phyloP scores from a whole-genome alignment of 441 rosid species.

The Brassica balearica region DNA sequence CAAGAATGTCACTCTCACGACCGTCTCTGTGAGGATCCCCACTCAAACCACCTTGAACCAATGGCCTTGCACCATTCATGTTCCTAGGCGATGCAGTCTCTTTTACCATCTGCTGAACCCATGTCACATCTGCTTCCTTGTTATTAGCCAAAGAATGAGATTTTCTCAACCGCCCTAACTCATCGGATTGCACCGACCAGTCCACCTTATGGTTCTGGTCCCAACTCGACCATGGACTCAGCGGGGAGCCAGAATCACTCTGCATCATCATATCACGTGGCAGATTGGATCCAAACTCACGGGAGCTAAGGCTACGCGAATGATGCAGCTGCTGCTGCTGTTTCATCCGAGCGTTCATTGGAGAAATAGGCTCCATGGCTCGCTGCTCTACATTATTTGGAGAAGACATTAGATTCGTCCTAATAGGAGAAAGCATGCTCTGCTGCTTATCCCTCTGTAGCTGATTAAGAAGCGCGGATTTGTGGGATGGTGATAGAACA shows the following conservation, averaged over 20 bases:
- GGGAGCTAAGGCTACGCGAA: conserved; percentile 33
- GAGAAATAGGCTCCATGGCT: conserved; percentile 66
- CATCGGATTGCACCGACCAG: conserved; percentile 73
- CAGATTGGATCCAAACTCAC: conserved; percentile 65
- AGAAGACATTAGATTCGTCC: conserved; percentile 52
- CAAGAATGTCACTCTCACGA: conserved; percentile 61
- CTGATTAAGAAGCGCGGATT: conserved; percentile 69
- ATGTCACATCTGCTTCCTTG: conserved; percentile 68
- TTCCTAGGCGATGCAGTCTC: conserved; percentile 61
- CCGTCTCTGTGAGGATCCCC: conserved; percentile 51
- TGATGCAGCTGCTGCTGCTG: conserved; percentile 51
- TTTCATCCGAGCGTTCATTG: conserved; percentile 62
- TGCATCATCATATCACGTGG: conserved; percentile 37
- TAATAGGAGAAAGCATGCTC: conserved; percentile 73
- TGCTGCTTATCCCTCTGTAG: conserved; percentile 60
- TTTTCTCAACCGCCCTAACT: conserved; percentile 55
- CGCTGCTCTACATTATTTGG: conserved; percentile 61
- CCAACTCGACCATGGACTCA: conserved; percentile 70
- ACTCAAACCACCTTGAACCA: conserved; percentile 51
- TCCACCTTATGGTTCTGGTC: conserved; percentile 64
- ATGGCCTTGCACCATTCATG: conserved; percentile 39
- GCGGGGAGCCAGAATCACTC: conserved; percentile 55
- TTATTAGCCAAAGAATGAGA: conserved; percentile 62
- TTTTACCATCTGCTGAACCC: conserved; percentile 72
- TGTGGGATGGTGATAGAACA: conserved; percentile 68